Percentiles rank a stretch among this genome's conserved stretches.
phyloP scores from a whole-genome alignment of 2,329 filamentous ascomycete species.

The Cladosporium cucumerinum region DNA sequence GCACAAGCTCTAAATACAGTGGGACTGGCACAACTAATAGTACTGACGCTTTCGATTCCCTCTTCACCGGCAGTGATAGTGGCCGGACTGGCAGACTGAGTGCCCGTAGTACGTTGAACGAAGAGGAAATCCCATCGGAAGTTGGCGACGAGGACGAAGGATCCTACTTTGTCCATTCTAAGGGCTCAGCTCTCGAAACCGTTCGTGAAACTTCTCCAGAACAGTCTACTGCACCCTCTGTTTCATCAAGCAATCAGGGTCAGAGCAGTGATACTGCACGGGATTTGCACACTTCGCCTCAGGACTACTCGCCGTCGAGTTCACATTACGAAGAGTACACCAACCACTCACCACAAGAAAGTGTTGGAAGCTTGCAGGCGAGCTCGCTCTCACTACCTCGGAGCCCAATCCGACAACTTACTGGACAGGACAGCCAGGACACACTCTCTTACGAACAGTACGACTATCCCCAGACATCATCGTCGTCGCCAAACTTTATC shows the following conservation, averaged over 20 bases:
- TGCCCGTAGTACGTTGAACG: slow-evolving; percentile 27
- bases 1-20: slow-evolving; percentile 29
- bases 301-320: not conserved
- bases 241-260: slow-evolving; percentile 5
- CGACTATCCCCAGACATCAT: slow-evolving; percentile 15
- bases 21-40: slow-evolving; percentile 28
- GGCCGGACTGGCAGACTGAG: slow-evolving; percentile 26
- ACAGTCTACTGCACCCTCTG: slow-evolving; percentile 19
- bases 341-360: slow-evolving; percentile 5
- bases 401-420: not conserved
- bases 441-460: slow-evolving; percentile 11
- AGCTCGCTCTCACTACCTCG: slow-evolving; percentile 10
- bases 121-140: slow-evolving; percentile 9
- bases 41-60: slow-evolving; percentile 22
- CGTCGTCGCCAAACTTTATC: slow-evolving; percentile 29
- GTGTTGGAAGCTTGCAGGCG: slow-evolving; percentile 10
- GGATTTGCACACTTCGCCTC: not conserved
- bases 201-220: slow-evolving; percentile 30
- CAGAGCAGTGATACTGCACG: slow-evolving; percentile 1
- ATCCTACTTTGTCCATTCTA: not conserved
- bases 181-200: slow-evolving; percentile 25
- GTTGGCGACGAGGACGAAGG: slow-evolving; percentile 7
- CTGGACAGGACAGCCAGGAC: slow-evolving; percentile 12
- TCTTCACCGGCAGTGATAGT: slow-evolving; percentile 21
- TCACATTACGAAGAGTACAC: not conserved